Percentiles rank a stretch among this genome's conserved stretches.
Conservation (phyloP, 306 rosid species). For the Chamaecrista fasciculata region DNA sequence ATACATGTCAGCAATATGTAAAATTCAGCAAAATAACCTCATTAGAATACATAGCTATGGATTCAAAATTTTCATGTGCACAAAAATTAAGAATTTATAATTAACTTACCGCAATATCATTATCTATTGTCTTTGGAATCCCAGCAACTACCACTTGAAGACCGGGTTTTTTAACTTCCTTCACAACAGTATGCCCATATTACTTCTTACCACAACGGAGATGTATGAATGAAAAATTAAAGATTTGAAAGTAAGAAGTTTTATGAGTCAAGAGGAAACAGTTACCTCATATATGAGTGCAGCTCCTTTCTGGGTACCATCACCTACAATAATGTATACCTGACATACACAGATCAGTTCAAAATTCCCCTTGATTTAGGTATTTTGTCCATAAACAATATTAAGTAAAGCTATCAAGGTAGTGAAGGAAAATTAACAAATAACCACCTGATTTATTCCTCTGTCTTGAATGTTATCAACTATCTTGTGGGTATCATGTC, state of each 20-base stretch:
- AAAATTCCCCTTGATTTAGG: slow-evolving; percentile 12
- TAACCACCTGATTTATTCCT: slow-evolving; percentile 83
- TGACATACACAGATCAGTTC: slow-evolving; percentile 32
- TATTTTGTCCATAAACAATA: not conserved
- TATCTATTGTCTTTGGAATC: slow-evolving; percentile 91
- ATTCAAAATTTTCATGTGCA: not conserved
- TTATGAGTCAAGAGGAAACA: slow-evolving; percentile 10
- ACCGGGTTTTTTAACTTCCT: slow-evolving; percentile 94
- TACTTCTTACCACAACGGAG: slow-evolving; percentile 29
- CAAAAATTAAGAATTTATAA: slow-evolving; percentile 3
- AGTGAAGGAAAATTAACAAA: slow-evolving; percentile 21
- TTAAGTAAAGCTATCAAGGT: slow-evolving; percentile 1
- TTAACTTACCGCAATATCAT: slow-evolving; percentile 87
- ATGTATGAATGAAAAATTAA: slow-evolving; percentile 13
- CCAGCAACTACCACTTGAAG: slow-evolving; percentile 95
- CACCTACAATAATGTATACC: slow-evolving; percentile 97
- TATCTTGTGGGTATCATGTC: slow-evolving; percentile 91
- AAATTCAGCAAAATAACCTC: not conserved
- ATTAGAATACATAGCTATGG: not conserved
- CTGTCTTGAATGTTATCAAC: slow-evolving; percentile 91
- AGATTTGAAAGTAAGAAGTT: slow-evolving; percentile 19
- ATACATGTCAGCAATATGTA: not conserved
- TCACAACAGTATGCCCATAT: slow-evolving; percentile 41
- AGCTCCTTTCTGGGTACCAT: slow-evolving; percentile 96
- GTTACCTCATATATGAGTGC: slow-evolving; percentile 73